Evolutionary conservation across 2,329 filamentous ascomycete species (phyloP).

Genomic region (Alternaria sp.): DNA sequence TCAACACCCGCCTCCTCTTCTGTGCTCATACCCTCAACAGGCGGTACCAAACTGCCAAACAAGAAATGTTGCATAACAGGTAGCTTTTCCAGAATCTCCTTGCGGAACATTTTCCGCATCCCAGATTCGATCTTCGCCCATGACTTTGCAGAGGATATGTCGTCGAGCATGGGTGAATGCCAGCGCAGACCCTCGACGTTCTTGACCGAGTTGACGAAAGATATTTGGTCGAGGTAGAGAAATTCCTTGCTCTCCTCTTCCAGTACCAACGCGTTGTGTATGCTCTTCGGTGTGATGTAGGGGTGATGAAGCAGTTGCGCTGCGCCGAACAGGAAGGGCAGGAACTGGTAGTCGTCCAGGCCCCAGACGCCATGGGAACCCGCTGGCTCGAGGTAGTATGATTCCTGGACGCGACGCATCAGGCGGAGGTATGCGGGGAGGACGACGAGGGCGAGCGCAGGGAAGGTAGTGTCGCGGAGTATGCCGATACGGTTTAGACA

Average conservation of each 20-base stretch:
- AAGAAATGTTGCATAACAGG: slow-evolving; percentile 99
- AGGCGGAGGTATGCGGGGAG: slow-evolving; percentile 83
- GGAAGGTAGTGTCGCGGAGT: slow-evolving; percentile 71
- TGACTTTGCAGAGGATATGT: slow-evolving; percentile 87
- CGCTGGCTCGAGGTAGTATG: slow-evolving; percentile 91
- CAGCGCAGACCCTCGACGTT: slow-evolving; percentile 92
- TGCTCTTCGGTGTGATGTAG: slow-evolving; percentile 60
- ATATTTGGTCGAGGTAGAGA: slow-evolving; percentile 89
- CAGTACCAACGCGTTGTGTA: slow-evolving; percentile 85
- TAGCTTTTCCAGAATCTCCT: slow-evolving; percentile 88
- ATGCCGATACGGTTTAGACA: slow-evolving; percentile 82
- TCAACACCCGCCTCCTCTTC: slow-evolving; percentile 59
- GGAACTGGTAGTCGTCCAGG: slow-evolving; percentile 61
- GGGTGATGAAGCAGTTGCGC: slow-evolving; percentile 69
- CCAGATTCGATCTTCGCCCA: slow-evolving; percentile 94
- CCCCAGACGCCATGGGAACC: slow-evolving; percentile 61
- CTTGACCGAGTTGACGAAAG: slow-evolving; percentile 95
- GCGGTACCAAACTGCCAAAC: slow-evolving; percentile 85
- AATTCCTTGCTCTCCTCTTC: slow-evolving; percentile 86
- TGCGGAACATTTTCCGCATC: slow-evolving; percentile 96
- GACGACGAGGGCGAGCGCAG: slow-evolving; percentile 74
- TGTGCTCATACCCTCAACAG: slow-evolving; percentile 79
- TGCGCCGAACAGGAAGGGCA: slow-evolving; percentile 59
- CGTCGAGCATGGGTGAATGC: slow-evolving; percentile 98
- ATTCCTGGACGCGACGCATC: slow-evolving; percentile 86